phyloP scores from a whole-genome alignment of 23 red algal species.

The Gracilaria gracilis region DNA sequence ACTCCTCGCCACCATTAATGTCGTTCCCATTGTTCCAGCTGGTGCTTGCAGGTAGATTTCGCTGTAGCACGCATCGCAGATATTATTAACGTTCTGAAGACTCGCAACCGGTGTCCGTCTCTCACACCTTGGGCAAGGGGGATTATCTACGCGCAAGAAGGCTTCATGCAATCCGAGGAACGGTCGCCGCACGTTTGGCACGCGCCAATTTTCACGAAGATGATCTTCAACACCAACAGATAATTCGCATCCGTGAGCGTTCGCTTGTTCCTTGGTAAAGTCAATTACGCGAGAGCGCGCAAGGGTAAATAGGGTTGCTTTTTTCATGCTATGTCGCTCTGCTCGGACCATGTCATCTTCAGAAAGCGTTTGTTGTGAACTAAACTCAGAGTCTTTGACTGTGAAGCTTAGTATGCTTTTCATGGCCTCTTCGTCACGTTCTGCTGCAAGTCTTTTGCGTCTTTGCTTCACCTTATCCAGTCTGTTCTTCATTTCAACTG shows the following conservation, averaged over 20 bases:
- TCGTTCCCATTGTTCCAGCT: not conserved
- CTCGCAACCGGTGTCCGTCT: not conserved
- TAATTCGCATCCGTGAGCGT: constrained; percentile 15
- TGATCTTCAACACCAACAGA: constrained; percentile 4
- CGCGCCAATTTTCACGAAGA: constrained; percentile 11
- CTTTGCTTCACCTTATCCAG: constrained; percentile 28
- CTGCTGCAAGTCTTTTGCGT: constrained; percentile 32
- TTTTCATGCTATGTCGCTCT: constrained; percentile 2
- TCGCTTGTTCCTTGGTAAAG: constrained; percentile 17
- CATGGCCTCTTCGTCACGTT: constrained; percentile 13
- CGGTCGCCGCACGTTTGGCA: constrained; percentile 23
- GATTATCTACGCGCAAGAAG: constrained; percentile 8
- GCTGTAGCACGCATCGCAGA: constrained; percentile 51
- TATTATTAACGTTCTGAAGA: not conserved
- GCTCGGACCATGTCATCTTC: not conserved
- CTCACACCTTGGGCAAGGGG: constrained; percentile 47
- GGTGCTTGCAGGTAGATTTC: constrained; percentile 45
- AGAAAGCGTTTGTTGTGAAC: not conserved
- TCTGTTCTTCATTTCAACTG: not conserved
- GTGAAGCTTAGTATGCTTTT: not conserved
- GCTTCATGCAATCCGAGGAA: constrained; percentile 45
- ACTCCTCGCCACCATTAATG: not conserved
- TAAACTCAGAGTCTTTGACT: not conserved
- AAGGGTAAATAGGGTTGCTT: constrained; percentile 17
- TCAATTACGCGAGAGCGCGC: constrained; percentile 19